phyloP scores from a whole-genome alignment of 352 stramenopile genomes.

The Pythium brachiatum region DNA sequence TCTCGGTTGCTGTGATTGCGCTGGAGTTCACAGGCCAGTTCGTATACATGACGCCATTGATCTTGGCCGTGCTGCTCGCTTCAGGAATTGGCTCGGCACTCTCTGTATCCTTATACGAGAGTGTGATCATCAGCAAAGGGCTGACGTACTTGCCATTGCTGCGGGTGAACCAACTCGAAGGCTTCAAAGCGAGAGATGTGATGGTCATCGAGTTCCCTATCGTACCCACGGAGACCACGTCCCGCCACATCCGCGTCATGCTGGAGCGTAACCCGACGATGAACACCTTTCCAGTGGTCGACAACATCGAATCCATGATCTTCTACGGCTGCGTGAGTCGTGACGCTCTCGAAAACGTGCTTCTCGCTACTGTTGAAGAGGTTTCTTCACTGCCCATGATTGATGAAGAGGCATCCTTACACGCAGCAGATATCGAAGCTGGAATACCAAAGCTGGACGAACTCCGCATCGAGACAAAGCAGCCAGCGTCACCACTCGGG shows the following conservation, averaged over 20 bases:
- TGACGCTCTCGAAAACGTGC: slow-evolving; percentile 20
- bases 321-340: slow-evolving; percentile 49
- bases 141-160: slow-evolving; percentile 56
- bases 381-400: slow-evolving; percentile 11
- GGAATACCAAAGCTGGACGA: background rate
- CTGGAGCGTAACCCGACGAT: slow-evolving; percentile 22
- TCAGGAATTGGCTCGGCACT: slow-evolving; percentile 48
- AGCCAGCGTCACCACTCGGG: background rate
- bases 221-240: slow-evolving; percentile 39
- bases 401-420: background rate
- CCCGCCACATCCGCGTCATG: slow-evolving; percentile 25
- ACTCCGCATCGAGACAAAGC: background rate
- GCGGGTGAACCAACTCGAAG: slow-evolving; percentile 42
- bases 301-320: slow-evolving; percentile 33
- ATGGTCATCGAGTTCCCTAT: slow-evolving; percentile 46
- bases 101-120: slow-evolving; percentile 65
- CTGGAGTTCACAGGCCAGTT: slow-evolving; percentile 74
- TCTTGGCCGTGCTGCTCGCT: slow-evolving; percentile 49
- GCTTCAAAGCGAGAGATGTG: slow-evolving; percentile 47
- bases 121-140: slow-evolving; percentile 49
- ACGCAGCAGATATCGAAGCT: background rate
- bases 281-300: slow-evolving; percentile 41
- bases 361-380: slow-evolving; percentile 16
- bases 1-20: slow-evolving; percentile 74
- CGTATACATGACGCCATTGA: slow-evolving; percentile 58